phyloP scores from a whole-genome alignment of 139 green algal species.

The Edaphochlamys debaryana region DNA sequence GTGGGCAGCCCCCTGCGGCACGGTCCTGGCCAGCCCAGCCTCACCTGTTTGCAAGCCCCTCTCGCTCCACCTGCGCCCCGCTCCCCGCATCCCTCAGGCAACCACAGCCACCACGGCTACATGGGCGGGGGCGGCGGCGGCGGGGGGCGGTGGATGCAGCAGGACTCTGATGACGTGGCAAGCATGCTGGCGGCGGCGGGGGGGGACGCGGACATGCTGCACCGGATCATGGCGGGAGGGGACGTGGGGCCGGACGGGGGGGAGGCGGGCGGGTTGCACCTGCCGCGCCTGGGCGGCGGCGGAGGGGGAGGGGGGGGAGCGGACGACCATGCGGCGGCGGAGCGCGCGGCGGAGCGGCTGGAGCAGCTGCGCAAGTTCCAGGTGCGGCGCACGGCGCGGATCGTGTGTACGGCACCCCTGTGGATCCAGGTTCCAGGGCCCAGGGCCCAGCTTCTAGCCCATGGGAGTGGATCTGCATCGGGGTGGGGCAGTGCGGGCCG shows the following conservation, averaged over 20 bases:
- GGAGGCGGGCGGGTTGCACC: neutral
- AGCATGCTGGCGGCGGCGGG: slow-evolving; percentile 8
- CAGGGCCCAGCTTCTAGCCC: no score
- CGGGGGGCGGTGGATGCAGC: slow-evolving; percentile 26
- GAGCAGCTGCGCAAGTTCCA: slow-evolving; percentile 8
- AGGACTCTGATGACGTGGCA: slow-evolving; percentile 13
- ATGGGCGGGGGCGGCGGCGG: neutral
- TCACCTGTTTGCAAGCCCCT: no score
- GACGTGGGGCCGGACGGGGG: neutral
- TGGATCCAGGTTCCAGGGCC: neutral
- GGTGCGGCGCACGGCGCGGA: neutral
- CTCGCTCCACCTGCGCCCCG: no score
- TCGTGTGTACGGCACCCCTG: neutral
- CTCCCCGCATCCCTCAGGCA: no score
- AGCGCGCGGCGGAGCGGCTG: neutral
- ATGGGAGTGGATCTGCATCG: no score
- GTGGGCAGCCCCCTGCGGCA: no score
- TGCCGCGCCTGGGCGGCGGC: slow-evolving; percentile 24
- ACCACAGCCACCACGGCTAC: no score
- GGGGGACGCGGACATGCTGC: neutral
- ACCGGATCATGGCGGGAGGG: neutral
- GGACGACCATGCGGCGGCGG: neutral
- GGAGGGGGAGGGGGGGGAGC: no score
- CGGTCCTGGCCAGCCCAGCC: no score
- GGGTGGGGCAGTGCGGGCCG: no score